Base-by-base conservation (phyloP, 2,329 filamentous ascomycete species). In the Drechslerella dactyloides region DNA sequence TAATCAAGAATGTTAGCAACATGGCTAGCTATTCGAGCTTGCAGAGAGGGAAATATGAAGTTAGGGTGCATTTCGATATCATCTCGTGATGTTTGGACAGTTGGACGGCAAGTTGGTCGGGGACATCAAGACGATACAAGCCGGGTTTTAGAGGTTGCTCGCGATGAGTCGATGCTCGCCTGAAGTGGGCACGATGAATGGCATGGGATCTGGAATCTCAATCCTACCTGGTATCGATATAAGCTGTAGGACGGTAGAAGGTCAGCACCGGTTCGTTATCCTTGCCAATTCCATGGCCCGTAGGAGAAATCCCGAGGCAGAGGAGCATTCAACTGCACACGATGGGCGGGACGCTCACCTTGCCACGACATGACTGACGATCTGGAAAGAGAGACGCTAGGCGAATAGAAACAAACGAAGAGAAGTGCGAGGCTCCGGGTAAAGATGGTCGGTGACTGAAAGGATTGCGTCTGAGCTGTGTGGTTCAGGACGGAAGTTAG, bases 301-400 rank as follows among this genome's bases (percentile, higher is more conserved):
- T 23, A 19, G 33, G 7, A n/a, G 27, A 27, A 17, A 46, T 21
- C 55, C 27, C 7, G 42, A 54, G n/a, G 42, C 19, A 40, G 51
- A 24, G 52, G 13, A 7, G 8, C 10, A 10, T 17, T 13, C 33
- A 15, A 21, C 17, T 30, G 52, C 21, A 37, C 6, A 24, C 30
- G 17, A 56, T 53, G 15, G 21, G 21, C 17, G 17, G 11, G 23
- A 40, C 37, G 57, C 55, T 50, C 37, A 65, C 68, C 55, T 65
- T 72, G 60, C 78, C 78, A 79, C 74, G 77, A 78, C 77, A 79
- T 78, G 56, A 70, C 75, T 54, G 40, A 44, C 50, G 54, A 51
- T 51, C 37, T 59, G 56, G 42, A 46, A 51, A 53, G 51, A 50
- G 33, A 15, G 50, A 63, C n/a, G 53, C 55, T 40, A 51, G 55